Percentiles rank a stretch among this genome's conserved stretches.
phyloP scores from a whole-genome alignment of 2,329 filamentous ascomycete species.

The Penicillium sumatraense region DNA sequence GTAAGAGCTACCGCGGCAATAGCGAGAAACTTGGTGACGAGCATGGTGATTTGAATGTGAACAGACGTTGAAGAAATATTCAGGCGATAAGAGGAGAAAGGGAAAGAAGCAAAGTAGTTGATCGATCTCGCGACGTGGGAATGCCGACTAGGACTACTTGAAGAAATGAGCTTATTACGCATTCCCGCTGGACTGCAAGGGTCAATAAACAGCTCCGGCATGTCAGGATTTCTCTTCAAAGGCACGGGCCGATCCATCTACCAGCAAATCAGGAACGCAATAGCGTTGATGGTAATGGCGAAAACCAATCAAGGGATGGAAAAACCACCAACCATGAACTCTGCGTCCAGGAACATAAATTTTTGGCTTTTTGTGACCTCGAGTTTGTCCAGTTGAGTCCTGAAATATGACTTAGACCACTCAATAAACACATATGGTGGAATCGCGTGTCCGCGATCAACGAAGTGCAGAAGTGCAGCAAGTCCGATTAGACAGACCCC shows the following conservation, averaged over 20 bases:
- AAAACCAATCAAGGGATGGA: no score
- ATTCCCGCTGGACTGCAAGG: slow-evolving; percentile 3
- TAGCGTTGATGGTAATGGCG: no score
- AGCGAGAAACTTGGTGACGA: background rate
- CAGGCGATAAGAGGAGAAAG: background rate
- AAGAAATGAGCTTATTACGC: background rate
- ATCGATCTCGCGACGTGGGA: background rate
- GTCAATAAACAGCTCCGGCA: background rate
- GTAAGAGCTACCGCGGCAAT: background rate
- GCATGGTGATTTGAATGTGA: background rate
- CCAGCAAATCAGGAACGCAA: no score
- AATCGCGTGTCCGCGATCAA: no score
- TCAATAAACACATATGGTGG: no score
- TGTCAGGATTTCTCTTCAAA: background rate
- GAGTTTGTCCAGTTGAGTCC: no score
- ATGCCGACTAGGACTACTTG: background rate
- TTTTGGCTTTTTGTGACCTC: no score
- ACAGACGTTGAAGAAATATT: background rate
- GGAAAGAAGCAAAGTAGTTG: background rate
- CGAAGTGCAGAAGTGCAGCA: no score
- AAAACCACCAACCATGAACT: no score
- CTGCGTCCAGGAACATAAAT: no score
- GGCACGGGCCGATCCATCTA: background rate
- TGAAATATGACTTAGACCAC: no score
- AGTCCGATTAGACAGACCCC: no score